Evolutionary conservation across 306 rosid genomes (phyloP), one percentile per base, ranked within the genome.

Genomic region (Rosa lucieae): DNA sequence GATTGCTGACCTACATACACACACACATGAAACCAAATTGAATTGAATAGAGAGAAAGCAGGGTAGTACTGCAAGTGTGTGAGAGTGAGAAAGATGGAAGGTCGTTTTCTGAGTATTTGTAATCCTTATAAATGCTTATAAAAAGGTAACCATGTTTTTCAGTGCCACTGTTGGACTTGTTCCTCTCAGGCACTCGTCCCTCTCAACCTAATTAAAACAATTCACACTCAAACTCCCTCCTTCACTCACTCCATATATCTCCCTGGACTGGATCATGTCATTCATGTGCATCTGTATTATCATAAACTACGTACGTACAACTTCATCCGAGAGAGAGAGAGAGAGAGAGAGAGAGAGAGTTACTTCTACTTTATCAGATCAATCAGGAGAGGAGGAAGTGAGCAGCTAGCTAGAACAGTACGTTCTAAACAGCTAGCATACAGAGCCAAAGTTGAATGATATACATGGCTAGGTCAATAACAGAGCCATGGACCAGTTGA

Each of bases 141-240:
- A 52, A 62, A 77, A 79, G 72, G 32, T 65, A 51, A 42, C 73
- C 97, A 92, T 94, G 96, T 88, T 92, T 94, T 94, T 94, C 98
- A 94, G 98, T 94, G 98, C 96, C 96, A 88, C 83, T 86, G 96
- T 89, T 90, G 89, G 82, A 82, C 84, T 85, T 83, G 81, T 83
- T 79, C 67, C 70, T 83, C 80, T 55, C 87, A 86, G 84, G 83
- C 86, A 82, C 77, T 85, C 84, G 93, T 93, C 97, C 77, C 89
- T 91, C 89, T 93, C 98, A 91, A 70, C 87, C 67, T 67, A 86
- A 78, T 85, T 87, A 79, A 76, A 76, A 74, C 78, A 78, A 6
- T 32, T 51, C 47, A 35, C 43, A 6, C 44, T 15, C 43, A 14
- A 14, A 1, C 44, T 29, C 40, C 18, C 17, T 2, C 39, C 39